A percentile compares a stretch with the other conserved stretches of the same genome.
phyloP scores from a whole-genome alignment of 1,284 basidiomycete species.

The Salmacisia buchloeana region DNA sequence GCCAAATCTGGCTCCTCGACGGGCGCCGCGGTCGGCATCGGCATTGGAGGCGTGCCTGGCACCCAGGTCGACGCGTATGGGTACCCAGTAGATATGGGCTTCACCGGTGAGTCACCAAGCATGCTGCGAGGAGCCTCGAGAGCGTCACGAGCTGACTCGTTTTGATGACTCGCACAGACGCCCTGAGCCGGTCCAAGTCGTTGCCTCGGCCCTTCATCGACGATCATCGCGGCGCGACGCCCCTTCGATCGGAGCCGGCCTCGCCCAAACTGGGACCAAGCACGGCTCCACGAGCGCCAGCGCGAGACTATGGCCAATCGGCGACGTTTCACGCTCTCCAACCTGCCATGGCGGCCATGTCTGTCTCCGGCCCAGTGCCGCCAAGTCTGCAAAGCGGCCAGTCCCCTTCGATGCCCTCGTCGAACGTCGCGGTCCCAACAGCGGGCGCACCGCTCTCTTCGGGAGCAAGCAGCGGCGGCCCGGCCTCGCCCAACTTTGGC shows the following conservation, averaged over 20 bases:
- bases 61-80: background rate
- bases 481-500: background rate
- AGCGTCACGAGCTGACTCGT: no score
- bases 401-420: background rate
- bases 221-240: constrained; percentile 10
- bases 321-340: constrained; percentile 7
- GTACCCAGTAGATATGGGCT: background rate
- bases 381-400: background rate
- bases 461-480: background rate
- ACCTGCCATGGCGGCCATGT: constrained; percentile 4
- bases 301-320: constrained; percentile 1
- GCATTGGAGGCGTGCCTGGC: background rate
- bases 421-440: background rate
- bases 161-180: constrained; percentile 15
- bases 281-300: background rate
- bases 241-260: constrained; percentile 12
- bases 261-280: constrained; percentile 7
- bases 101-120: background rate
- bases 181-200: constrained; percentile 34
- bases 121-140: no score
- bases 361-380: background rate
- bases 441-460: background rate
- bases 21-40: background rate
- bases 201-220: constrained; percentile 22
- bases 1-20: no score